Conservation (phyloP, 495 filamentous ascomycete genomes). For the Penicillium lividum region DNA sequence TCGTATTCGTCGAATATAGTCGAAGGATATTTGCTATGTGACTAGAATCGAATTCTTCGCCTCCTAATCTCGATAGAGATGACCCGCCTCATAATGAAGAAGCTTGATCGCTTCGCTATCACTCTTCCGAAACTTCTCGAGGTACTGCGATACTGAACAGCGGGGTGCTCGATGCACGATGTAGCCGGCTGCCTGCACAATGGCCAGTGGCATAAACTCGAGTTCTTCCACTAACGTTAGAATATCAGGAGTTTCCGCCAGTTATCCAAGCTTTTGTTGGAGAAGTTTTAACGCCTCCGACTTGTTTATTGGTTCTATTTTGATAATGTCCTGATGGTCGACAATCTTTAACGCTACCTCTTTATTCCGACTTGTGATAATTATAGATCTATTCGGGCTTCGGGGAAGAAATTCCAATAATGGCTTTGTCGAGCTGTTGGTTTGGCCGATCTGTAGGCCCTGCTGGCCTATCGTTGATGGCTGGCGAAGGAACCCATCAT, state of each 20-base stretch:
- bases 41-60: slow-evolving; percentile 9
- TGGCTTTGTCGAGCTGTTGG: slow-evolving; percentile 6
- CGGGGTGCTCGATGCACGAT: slow-evolving; percentile 29
- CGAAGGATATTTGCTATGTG: slow-evolving; percentile 53
- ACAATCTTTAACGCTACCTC: slow-evolving; percentile 26
- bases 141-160: slow-evolving; percentile 26
- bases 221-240: slow-evolving; percentile 33
- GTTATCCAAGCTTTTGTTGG: slow-evolving; percentile 34
- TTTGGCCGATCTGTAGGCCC: too few species aligned
- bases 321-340: slow-evolving; percentile 38
- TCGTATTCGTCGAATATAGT: slow-evolving; percentile 34
- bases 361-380: slow-evolving; percentile 41
- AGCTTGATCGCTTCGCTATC: slow-evolving; percentile 34
- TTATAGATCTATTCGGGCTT: slow-evolving; percentile 9
- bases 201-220: slow-evolving; percentile 44
- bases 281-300: slow-evolving; percentile 41
- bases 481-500: slow-evolving; percentile 25
- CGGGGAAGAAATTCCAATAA: slow-evolving; percentile 18
- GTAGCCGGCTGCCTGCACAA: slow-evolving; percentile 44
- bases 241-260: too few species aligned
- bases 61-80: slow-evolving; percentile 28
- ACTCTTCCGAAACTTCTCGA: slow-evolving; percentile 36
- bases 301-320: slow-evolving; percentile 36
- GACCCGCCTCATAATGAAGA: slow-evolving; percentile 37
- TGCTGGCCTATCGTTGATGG: not conserved